A percentile compares a stretch with the other conserved stretches of the same genome.
phyloP scores from a whole-genome alignment of 495 filamentous ascomycete genomes.

The Podospora anserina region DNA sequence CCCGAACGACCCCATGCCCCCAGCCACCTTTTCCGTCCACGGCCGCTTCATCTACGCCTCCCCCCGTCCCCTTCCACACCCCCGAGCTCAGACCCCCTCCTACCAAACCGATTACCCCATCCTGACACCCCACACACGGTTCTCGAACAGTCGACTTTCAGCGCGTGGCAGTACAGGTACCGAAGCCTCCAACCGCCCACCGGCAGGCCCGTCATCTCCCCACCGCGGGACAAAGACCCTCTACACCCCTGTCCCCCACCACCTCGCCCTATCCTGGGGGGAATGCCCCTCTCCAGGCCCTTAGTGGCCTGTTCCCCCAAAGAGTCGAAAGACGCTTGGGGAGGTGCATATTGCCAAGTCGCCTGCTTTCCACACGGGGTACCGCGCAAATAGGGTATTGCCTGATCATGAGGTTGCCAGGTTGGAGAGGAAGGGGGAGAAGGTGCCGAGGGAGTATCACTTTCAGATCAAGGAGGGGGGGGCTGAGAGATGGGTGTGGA shows the following conservation, averaged over 20 bases:
- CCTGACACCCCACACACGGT: conserved; percentile 21
- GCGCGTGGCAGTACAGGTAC: conserved; percentile 30
- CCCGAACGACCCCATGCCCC: conserved; percentile 31
- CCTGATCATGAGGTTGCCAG: conserved; percentile 16
- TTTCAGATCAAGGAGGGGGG: conserved; percentile 25
- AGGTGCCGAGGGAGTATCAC: conserved; percentile 18
- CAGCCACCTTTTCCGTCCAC: conserved; percentile 26
- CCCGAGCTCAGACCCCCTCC: conserved; percentile 22
- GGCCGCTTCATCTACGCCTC: conserved; percentile 28
- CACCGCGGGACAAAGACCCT: conserved; percentile 24
- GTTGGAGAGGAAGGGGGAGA: conserved; percentile 16
- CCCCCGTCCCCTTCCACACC: conserved; percentile 12
- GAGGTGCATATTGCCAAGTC: conserved; percentile 23
- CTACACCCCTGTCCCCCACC: conserved; percentile 30
- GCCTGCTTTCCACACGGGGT: conserved; percentile 27
- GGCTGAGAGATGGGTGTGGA: conserved; percentile 28
- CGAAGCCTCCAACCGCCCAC: conserved; percentile 15
- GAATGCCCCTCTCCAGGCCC: no score
- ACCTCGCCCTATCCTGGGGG: conserved; percentile 17
- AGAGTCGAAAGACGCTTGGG: conserved; percentile 22
- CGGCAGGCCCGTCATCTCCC: conserved; percentile 22
- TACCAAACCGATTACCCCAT: conserved; percentile 33
- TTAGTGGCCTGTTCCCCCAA: no score
- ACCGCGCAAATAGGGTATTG: conserved; percentile 21
- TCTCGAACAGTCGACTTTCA: conserved; percentile 27